A percentile compares a stretch with the other conserved stretches of the same genome.
These are phyloP conservation scores for Cytospora mali DNA, from an alignment of 2,329 filamentous ascomycete species.

Conservation along the genomic window DNA sequence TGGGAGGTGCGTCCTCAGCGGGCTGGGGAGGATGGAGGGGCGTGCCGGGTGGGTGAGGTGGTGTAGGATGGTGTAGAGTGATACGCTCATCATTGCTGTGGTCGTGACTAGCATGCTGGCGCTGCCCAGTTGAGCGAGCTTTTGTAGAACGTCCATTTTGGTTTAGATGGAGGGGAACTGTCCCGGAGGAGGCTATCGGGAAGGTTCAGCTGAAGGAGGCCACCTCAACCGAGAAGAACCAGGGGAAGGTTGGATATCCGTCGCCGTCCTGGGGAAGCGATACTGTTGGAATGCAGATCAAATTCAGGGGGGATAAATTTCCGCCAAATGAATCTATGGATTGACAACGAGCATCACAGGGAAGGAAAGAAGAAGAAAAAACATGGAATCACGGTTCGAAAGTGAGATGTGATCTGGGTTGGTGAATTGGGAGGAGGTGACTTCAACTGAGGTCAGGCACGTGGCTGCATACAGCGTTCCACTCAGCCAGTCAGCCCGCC, in stretches of 20 bases:
- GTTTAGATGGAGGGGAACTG: neutral
- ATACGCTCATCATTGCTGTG: conserved; percentile 2
- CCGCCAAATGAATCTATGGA: too few relatives aligned
- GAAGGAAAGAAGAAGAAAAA: neutral
- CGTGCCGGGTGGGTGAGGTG: conserved; percentile 4
- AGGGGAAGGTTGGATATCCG: too few relatives aligned
- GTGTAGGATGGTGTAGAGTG: conserved; percentile 10
- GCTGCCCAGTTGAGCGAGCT: neutral
- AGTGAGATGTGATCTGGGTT: neutral
- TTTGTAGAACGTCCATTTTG: conserved; percentile 10
- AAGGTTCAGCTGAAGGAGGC: too few relatives aligned
- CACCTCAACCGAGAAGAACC: too few relatives aligned
- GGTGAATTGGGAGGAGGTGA: neutral
- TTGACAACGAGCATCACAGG: neutral
- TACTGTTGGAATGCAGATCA: too few relatives aligned
- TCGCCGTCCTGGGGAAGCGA: too few relatives aligned
- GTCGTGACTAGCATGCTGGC: neutral
- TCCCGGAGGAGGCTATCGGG: neutral
- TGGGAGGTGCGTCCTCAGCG: conserved; percentile 41
- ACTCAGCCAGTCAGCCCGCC: neutral
- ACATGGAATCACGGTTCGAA: neutral
- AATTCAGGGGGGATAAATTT: too few relatives aligned
- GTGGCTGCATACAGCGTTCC: neutral
- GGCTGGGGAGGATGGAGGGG: conserved; percentile 16
- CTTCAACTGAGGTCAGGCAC: neutral